Conservation (phyloP, 306 rosid genomes). For the Vigna unguiculata region DNA sequence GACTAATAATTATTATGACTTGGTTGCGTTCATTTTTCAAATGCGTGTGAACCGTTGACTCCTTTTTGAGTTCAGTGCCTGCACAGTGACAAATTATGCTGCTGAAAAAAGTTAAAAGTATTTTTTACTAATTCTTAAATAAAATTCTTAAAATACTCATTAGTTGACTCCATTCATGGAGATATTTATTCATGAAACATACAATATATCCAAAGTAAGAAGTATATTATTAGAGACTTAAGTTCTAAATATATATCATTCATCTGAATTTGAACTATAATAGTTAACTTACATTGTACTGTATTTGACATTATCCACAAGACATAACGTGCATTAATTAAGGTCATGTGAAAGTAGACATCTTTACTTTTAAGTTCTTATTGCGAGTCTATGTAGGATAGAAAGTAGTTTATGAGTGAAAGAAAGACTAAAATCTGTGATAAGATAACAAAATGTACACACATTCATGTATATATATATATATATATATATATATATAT, state of each 20-base stretch:
- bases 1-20: background rate
- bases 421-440: background rate
- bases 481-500: too few species aligned
- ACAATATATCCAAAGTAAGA: background rate
- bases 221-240: background rate
- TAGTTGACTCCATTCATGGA: background rate
- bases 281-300: background rate
- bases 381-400: too few species aligned
- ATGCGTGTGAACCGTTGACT: background rate
- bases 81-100: too few species aligned
- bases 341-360: background rate
- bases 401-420: background rate
- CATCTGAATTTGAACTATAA: background rate
- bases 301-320: background rate
- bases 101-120: too few species aligned
- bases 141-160: background rate
- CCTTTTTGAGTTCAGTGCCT: background rate
- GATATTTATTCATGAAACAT: background rate
- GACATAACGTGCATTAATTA: background rate
- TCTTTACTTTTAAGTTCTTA: too few species aligned
- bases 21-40: background rate
- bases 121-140: background rate
- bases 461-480: too few species aligned
- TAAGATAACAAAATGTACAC: too few species aligned
- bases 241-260: too few species aligned